Percentiles rank a stretch among this genome's conserved stretches.
Evolutionary conservation across 2,329 filamentous ascomycete species (phyloP).

Genomic region (Epichloe gansuensis): DNA sequence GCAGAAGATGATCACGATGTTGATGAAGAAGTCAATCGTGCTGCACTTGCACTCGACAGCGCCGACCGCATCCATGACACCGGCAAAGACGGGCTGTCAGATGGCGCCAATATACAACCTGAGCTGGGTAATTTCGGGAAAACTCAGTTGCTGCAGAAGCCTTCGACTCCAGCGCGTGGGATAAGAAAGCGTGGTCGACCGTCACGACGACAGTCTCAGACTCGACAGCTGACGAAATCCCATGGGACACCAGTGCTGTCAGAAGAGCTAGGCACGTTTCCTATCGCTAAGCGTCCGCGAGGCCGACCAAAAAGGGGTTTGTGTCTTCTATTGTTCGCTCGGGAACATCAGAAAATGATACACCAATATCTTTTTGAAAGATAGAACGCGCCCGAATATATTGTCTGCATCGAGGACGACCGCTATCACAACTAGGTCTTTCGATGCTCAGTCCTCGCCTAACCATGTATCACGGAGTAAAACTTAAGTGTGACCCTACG

Average conservation of each 20-base stretch:
- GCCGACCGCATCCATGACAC: not conserved
- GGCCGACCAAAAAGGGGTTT: constrained; percentile 17
- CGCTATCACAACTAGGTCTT: not conserved
- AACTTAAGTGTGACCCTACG: not conserved
- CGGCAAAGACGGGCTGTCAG: constrained; percentile 7
- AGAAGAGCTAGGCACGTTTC: not conserved
- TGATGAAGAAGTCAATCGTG: not conserved
- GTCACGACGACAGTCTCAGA: constrained; percentile 15
- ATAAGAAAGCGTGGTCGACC: constrained; percentile 20
- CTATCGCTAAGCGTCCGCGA: constrained; percentile 11
- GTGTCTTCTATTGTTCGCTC: not conserved
- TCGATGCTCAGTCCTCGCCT: not conserved
- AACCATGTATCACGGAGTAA: not conserved
- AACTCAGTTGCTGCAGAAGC: not conserved
- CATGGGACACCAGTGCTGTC: not conserved
- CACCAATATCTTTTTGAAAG: not conserved
- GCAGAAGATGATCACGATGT: constrained; percentile 6
- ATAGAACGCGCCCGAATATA: not conserved
- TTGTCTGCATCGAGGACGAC: not conserved
- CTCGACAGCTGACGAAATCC: not conserved
- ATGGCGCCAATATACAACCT: not conserved
- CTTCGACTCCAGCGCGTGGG: not conserved
- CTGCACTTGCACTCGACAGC: not conserved
- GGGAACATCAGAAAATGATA: not conserved
- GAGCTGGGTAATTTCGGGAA: not conserved